Conservation (phyloP, 768 basidiomycete genomes). For the Tylopilus plumbeoviolaceoides region DNA sequence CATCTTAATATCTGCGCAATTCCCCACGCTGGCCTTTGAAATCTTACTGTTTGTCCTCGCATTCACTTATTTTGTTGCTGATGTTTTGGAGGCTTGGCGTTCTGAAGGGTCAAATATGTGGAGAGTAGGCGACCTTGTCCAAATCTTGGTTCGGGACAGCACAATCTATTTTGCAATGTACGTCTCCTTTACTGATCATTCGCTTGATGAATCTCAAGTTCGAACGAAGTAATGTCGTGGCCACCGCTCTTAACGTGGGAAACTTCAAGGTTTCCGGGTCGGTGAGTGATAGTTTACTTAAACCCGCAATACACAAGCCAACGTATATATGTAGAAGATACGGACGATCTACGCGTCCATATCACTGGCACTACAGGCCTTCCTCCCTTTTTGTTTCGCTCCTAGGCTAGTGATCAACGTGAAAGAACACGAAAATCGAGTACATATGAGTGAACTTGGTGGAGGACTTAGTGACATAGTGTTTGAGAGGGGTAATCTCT, state of each 20-base stretch:
- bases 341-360: constrained; percentile 9
- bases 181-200: neutral
- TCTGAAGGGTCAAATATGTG: neutral
- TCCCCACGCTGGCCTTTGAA: constrained; percentile 15
- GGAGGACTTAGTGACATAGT: neutral
- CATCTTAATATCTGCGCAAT: constrained; percentile 1
- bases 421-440: constrained; percentile 8
- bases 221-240: constrained; percentile 1
- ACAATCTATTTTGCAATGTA: constrained; percentile 19
- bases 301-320: neutral
- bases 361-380: constrained; percentile 14
- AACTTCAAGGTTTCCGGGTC: neutral
- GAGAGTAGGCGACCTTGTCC: constrained; percentile 6
- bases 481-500: neutral
- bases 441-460: constrained; percentile 2
- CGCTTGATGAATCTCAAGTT: neutral
- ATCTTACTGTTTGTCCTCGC: constrained; percentile 14
- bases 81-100: constrained; percentile 5
- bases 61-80: constrained; percentile 3
- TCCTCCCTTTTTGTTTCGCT: constrained; percentile 15
- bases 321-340: neutral
- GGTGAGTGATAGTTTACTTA: neutral
- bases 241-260: constrained; percentile 2
- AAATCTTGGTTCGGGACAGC: constrained; percentile 18
- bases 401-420: constrained; percentile 19